Evolutionary conservation across 495 filamentous ascomycete species (phyloP).

Genomic region (Aspergillus diversus): DNA sequence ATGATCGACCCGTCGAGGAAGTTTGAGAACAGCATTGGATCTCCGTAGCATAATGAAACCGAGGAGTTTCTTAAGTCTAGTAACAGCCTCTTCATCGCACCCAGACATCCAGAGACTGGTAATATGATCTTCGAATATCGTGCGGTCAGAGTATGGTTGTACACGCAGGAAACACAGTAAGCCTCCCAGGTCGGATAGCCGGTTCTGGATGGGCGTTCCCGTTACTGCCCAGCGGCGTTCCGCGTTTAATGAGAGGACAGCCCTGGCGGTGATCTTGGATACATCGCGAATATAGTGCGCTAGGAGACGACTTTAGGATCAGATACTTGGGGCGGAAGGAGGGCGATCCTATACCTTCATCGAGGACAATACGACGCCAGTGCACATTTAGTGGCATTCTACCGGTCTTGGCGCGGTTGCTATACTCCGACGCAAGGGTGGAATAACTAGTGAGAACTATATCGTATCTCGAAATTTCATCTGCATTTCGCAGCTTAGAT

Average conservation of each 20-base stretch:
- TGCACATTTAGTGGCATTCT: no score
- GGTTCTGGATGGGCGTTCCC: background rate
- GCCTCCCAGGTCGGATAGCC: background rate
- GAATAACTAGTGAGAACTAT: background rate
- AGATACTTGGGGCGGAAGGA: no score
- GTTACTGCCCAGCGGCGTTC: background rate
- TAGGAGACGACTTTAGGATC: no score
- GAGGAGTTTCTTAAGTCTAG: background rate
- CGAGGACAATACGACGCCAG: constrained; percentile 8
- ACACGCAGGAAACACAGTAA: background rate
- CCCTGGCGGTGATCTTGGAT: background rate
- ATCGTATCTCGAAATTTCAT: background rate
- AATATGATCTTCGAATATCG: background rate
- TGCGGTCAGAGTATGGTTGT: background rate
- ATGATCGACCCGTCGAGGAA: background rate
- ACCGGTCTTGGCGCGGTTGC: background rate
- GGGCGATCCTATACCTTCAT: background rate
- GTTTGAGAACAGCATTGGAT: background rate
- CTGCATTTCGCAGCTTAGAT: background rate
- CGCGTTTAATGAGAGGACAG: background rate
- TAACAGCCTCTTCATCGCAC: background rate
- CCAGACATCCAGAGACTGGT: background rate
- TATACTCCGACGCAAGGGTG: constrained; percentile 3
- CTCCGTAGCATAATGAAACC: background rate
- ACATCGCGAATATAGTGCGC: background rate